These are phyloP conservation scores for Cyberlindnera samutprakarnensis DNA, from an alignment of 805 yeast genomes.

Conservation along the genomic window DNA sequence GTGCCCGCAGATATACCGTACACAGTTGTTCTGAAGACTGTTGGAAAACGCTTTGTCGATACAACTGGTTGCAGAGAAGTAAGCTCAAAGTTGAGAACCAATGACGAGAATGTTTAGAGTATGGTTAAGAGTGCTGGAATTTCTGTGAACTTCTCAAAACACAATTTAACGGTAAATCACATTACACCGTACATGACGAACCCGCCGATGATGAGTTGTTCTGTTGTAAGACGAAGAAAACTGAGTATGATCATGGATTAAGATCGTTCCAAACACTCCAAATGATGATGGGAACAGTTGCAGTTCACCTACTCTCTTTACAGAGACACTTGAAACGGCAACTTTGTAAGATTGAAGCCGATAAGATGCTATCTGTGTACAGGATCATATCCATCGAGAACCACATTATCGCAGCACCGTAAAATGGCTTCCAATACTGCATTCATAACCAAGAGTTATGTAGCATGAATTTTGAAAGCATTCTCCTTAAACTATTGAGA, in stretches of 20 bases:
- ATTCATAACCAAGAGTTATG: constrained; percentile 6
- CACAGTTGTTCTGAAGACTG: constrained; percentile 41
- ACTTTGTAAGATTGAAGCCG: constrained; percentile 38
- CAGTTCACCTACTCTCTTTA: constrained; percentile 9
- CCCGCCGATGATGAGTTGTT: constrained; percentile 6
- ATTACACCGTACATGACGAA: constrained; percentile 27
- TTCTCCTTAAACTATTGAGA: constrained; percentile 35
- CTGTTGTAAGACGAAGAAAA: constrained; percentile 2
- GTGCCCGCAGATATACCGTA: constrained; percentile 43
- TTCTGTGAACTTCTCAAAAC: constrained; percentile 21
- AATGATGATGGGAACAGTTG: constrained; percentile 8
- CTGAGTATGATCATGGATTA: constrained; percentile 2
- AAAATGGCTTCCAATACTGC: constrained; percentile 37
- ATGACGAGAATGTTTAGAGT: constrained; percentile 38
- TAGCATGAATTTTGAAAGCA: constrained; percentile 26
- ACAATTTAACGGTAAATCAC: constrained; percentile 39
- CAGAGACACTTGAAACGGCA: constrained; percentile 28
- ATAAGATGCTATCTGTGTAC: constrained; percentile 58
- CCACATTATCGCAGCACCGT: constrained; percentile 55
- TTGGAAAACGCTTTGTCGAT: constrained; percentile 40
- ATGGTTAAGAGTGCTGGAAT: constrained; percentile 32
- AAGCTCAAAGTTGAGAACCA: constrained; percentile 40
- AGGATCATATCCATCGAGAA: constrained; percentile 58
- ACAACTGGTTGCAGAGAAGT: constrained; percentile 39
- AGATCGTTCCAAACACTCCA: constrained; percentile 6